phyloP scores from a whole-genome alignment of 257 asterid genomes.

The Solanum gandarillasii region DNA sequence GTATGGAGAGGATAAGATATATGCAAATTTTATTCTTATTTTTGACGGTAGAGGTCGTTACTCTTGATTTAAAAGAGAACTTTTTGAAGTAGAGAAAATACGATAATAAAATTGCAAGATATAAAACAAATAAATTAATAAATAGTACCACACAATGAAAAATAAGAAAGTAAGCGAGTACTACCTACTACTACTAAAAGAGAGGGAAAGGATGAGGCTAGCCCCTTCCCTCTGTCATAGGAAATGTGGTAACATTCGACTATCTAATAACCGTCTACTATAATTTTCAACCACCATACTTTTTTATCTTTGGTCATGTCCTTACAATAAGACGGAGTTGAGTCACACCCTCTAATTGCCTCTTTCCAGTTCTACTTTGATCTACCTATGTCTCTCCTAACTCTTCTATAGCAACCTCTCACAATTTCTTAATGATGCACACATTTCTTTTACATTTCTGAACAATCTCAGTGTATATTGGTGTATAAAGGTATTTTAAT shows the following conservation, averaged over 20 bases:
- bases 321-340: neutral
- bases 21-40: neutral
- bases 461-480: neutral
- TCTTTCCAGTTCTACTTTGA: neutral
- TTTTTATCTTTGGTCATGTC: neutral
- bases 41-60: too few relatives aligned
- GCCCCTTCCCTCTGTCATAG: neutral
- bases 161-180: neutral
- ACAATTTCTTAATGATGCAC: neutral
- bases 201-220: neutral
- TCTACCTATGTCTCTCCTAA: neutral
- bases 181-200: neutral
- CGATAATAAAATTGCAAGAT: too few relatives aligned
- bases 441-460: too few relatives aligned
- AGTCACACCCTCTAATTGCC: neutral
- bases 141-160: neutral
- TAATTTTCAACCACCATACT: fast-evolving
- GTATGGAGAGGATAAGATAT: neutral
- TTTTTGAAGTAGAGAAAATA: too few relatives aligned
- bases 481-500: neutral
- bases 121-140: neutral
- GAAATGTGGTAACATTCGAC: neutral
- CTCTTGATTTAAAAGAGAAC: too few relatives aligned
- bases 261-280: neutral
- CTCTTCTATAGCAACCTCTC: neutral